Percentiles rank a stretch among this genome's conserved stretches.
Conservation (phyloP, 768 basidiomycete species). For the Pleurotus pulmonarius region DNA sequence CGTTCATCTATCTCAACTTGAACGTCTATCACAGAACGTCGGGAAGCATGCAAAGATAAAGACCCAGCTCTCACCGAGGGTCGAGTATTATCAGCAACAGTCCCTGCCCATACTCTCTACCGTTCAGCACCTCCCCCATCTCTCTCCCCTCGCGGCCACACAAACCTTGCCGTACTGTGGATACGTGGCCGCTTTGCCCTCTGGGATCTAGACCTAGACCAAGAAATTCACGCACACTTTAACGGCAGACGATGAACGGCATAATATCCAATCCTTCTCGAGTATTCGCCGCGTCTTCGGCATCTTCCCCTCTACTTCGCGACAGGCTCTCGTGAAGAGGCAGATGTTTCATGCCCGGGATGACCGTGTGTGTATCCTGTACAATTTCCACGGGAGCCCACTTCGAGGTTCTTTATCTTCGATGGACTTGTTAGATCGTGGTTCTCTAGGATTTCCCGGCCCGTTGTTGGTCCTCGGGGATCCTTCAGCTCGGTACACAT, state of each 20-base stretch:
- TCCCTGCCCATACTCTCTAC: neutral
- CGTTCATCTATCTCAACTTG: neutral
- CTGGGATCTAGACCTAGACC: conserved; percentile 10
- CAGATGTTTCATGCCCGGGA: neutral
- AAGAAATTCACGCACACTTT: conserved; percentile 3
- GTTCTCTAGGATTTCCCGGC: too few relatives aligned
- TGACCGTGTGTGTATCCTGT: too few relatives aligned
- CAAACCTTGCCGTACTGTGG: conserved; percentile 9
- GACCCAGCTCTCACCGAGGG: conserved; percentile 1
- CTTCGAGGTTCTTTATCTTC: too few relatives aligned
- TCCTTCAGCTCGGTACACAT: too few relatives aligned
- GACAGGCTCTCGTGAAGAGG: neutral
- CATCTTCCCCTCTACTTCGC: neutral
- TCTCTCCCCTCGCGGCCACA: neutral
- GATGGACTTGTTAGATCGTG: too few relatives aligned
- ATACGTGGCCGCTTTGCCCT: conserved; percentile 7
- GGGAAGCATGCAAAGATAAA: neutral
- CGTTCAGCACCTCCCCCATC: neutral
- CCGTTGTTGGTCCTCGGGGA: too few relatives aligned
- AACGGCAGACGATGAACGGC: conserved; percentile 1
- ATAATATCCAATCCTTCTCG: neutral
- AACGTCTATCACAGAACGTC: neutral
- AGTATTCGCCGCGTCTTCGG: too few relatives aligned
- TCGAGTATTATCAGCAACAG: neutral
- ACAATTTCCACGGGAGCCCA: too few relatives aligned